Conservation (phyloP, 768 basidiomycete genomes). For the Tulasnella sp. region DNA sequence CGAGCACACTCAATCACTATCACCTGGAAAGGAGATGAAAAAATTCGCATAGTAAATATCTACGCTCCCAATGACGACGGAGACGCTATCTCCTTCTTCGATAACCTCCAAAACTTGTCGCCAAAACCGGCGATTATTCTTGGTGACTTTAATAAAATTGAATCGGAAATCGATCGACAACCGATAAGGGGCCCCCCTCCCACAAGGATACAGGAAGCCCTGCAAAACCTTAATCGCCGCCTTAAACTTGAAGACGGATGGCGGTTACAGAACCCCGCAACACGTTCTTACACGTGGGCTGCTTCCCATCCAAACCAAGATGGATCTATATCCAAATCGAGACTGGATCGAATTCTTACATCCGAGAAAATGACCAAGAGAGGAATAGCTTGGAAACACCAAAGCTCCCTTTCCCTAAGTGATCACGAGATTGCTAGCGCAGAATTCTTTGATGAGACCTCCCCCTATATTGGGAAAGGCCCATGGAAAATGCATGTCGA, state of each 20-base stretch:
- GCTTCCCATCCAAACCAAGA: neutral
- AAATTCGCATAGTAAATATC: neutral
- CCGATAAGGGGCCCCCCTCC: neutral
- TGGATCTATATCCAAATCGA: neutral
- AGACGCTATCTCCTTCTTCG: neutral
- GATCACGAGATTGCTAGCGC: neutral
- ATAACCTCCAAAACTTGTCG: neutral
- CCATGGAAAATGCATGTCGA: neutral
- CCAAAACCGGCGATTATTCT: neutral
- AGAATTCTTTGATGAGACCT: neutral
- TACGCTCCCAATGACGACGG: neutral
- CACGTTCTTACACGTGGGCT: neutral
- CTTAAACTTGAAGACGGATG: neutral
- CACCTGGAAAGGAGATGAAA: neutral
- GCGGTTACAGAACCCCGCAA: neutral
- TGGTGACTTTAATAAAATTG: conserved; percentile 4
- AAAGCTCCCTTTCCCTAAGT: neutral
- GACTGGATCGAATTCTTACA: neutral
- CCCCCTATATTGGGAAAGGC: neutral
- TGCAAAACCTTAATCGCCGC: neutral
- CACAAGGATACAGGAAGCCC: neutral
- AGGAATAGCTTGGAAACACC: neutral
- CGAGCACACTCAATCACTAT: neutral
- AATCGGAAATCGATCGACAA: neutral
- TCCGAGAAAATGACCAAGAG: neutral